A percentile compares a stretch with the other conserved stretches of the same genome.
Conservation (phyloP, 129 eudicot species). For the Solidago caesia region DNA sequence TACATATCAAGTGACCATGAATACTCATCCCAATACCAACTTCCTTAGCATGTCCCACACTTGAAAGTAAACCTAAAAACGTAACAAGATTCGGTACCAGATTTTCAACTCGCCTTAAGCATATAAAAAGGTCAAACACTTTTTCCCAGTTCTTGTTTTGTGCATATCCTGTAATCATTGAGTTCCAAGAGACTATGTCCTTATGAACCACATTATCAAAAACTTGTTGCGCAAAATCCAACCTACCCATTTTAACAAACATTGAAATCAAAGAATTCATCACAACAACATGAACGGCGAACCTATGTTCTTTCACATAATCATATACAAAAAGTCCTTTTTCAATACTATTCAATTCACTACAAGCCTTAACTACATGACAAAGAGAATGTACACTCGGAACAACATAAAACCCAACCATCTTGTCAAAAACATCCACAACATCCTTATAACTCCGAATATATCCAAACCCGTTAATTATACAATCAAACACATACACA, state of each 20-base stretch:
- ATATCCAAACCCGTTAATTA: conserved; percentile 25
- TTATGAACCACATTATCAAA: conserved; percentile 27
- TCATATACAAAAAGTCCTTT: conserved; percentile 35
- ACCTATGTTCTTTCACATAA: conserved; percentile 34
- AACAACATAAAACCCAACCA: conserved; percentile 22
- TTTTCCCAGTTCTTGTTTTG: conserved; percentile 27
- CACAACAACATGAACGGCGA: conserved; percentile 15
- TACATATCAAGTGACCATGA: conserved; percentile 38
- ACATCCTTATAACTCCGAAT: conserved; percentile 22
- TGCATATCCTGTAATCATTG: conserved; percentile 41
- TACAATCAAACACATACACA: conserved; percentile 6
- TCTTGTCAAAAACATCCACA: conserved; percentile 30
- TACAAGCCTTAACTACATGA: conserved; percentile 39
- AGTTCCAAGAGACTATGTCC: conserved; percentile 47
- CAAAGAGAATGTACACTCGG: conserved; percentile 29
- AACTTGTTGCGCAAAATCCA: conserved; percentile 38
- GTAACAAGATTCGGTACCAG: conserved; percentile 39
- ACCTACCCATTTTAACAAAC: conserved; percentile 43
- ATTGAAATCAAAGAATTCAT: conserved; percentile 43
- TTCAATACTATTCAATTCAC: conserved; percentile 28
- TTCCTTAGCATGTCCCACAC: conserved; percentile 28
- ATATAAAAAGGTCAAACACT: conserved; percentile 33
- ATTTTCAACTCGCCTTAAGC: conserved; percentile 21
- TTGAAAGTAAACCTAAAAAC: conserved; percentile 29
- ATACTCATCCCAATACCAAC: conserved; percentile 36